A percentile compares a stretch with the other conserved stretches of the same genome.
These are phyloP conservation scores for Xerocomus nothofagi DNA, from an alignment of 1,284 basidiomycete genomes.

Conservation along the genomic window DNA sequence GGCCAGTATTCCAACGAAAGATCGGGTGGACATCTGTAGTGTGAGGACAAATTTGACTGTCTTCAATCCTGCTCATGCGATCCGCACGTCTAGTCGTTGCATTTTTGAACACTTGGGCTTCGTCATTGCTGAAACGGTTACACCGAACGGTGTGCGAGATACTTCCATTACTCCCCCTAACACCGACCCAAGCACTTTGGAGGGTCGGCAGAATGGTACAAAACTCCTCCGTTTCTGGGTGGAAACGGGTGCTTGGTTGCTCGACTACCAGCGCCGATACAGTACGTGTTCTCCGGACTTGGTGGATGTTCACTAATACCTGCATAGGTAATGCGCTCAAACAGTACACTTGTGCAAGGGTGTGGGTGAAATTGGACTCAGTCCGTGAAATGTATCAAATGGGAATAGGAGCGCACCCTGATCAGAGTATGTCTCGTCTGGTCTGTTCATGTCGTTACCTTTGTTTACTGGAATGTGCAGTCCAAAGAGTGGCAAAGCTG, in stretches of 20 bases:
- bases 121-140: constrained; percentile 37
- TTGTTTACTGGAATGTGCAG: constrained; percentile 35
- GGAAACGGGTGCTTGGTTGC: constrained; percentile 65
- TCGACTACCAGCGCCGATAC: constrained; percentile 53
- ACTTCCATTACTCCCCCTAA: constrained; percentile 53
- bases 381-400: constrained; percentile 68
- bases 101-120: constrained; percentile 66
- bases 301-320: constrained; percentile 8
- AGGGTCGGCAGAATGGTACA: constrained; percentile 52
- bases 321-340: constrained; percentile 40
- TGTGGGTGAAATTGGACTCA: constrained; percentile 56
- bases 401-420: constrained; percentile 71
- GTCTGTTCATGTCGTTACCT: neutral
- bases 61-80: constrained; percentile 15
- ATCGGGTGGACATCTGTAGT: constrained; percentile 63
- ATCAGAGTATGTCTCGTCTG: constrained; percentile 56
- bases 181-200: constrained; percentile 45
- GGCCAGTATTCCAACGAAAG: constrained; percentile 58
- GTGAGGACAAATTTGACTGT: constrained; percentile 42
- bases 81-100: constrained; percentile 37
- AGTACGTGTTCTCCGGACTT: constrained; percentile 36
- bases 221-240: constrained; percentile 76
- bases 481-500: constrained; percentile 51
- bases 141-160: constrained; percentile 31
- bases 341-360: constrained; percentile 37